A percentile compares a stretch with the other conserved stretches of the same genome.
These are phyloP conservation scores for Lachancea sp. DNA, from an alignment of 805 yeast species.

Conservation along the genomic window DNA sequence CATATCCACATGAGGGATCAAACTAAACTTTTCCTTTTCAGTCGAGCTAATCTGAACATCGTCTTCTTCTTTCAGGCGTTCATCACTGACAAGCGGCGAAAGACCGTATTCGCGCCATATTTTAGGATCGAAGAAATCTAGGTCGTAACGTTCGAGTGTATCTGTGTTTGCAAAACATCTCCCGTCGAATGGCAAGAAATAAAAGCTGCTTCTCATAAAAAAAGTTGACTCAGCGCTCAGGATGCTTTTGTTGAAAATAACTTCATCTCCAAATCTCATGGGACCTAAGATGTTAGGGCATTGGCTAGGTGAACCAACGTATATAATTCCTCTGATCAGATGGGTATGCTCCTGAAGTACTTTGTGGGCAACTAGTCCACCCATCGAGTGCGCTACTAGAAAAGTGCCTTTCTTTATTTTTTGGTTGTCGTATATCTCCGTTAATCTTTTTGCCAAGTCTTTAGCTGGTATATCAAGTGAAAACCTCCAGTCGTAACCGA, in stretches of 20 bases:
- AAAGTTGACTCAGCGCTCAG: conserved; percentile 78
- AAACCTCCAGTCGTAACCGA: conserved; percentile 93
- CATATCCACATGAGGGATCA: conserved; percentile 13
- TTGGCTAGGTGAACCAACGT: conserved; percentile 78
- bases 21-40: conserved; percentile 10
- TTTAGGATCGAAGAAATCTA: conserved; percentile 76
- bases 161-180: conserved; percentile 60
- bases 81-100: conserved; percentile 59
- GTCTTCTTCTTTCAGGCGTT: conserved; percentile 17
- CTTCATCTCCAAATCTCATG: conserved; percentile 71
- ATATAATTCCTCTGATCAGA: conserved; percentile 66
- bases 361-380: conserved; percentile 80
- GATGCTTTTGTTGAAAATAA: conserved; percentile 64
- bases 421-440: conserved; percentile 36
- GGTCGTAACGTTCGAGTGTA: conserved; percentile 50
- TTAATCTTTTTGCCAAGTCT: conserved; percentile 45
- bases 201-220: conserved; percentile 79
- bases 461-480: conserved; percentile 51
- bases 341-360: conserved; percentile 64
- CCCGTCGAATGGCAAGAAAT: conserved; percentile 72
- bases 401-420: conserved; percentile 48
- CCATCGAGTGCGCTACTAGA: conserved; percentile 90
- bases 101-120: conserved; percentile 73
- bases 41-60: conserved; percentile 3
- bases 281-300: conserved; percentile 88